phyloP scores from a whole-genome alignment of 495 filamentous ascomycete genomes.

The Neurospora sp. region DNA sequence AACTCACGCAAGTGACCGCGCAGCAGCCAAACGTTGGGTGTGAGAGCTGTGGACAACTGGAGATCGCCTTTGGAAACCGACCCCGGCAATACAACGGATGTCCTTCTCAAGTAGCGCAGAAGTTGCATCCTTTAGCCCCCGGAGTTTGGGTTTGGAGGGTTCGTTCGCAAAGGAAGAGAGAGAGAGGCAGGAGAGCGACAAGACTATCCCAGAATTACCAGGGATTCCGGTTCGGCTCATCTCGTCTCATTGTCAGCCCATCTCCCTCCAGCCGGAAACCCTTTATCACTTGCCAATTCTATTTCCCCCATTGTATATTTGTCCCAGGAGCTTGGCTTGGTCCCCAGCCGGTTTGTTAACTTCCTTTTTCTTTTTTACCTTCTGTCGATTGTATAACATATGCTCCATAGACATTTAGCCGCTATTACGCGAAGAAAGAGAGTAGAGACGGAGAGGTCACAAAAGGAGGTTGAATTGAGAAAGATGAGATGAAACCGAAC shows the following conservation, averaged over 20 bases:
- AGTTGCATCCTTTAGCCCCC: not conserved
- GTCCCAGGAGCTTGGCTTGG: not conserved
- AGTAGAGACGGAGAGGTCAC: not conserved
- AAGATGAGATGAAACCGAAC: not conserved
- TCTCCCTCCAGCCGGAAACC: not conserved
- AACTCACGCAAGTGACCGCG: not conserved
- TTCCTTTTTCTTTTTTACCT: not conserved
- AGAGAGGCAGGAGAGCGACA: not conserved
- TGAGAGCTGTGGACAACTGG: not conserved
- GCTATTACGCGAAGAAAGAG: not conserved
- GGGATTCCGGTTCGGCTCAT: not conserved
- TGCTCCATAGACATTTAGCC: not conserved
- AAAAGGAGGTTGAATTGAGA: not conserved
- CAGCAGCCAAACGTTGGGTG: not conserved
- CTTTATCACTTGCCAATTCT: not conserved
- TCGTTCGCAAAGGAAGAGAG: not conserved
- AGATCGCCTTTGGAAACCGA: not conserved
- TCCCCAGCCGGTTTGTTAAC: not conserved
- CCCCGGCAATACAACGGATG: not conserved
- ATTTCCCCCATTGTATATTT: not conserved
- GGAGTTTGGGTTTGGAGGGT: not conserved
- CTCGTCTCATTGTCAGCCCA: not conserved
- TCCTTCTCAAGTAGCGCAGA: not conserved
- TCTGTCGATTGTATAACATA: not conserved
- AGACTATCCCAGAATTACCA: not conserved